These are phyloP conservation scores for Lyophyllum atratum DNA, from an alignment of 768 basidiomycete genomes.

Conservation along the genomic window DNA sequence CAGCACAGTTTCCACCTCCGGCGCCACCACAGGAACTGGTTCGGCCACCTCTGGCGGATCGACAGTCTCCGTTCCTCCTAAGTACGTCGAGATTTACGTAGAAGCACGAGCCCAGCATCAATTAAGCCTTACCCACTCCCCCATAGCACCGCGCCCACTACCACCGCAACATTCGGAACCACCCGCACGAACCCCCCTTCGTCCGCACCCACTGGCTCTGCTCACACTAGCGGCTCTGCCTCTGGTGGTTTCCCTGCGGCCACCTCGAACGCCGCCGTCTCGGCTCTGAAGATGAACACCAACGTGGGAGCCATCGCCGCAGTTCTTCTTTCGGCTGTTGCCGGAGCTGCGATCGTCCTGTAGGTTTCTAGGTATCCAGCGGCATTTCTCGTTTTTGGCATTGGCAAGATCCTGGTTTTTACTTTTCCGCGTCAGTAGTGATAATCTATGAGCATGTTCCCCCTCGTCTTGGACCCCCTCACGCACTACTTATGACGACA, in stretches of 20 bases:
- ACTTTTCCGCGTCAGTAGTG: not conserved
- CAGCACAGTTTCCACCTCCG: constrained; percentile 2
- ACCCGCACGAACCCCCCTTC: constrained; percentile 14
- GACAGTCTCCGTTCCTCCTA: not conserved
- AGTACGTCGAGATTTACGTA: too few species aligned
- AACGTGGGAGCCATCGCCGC: constrained; percentile 35
- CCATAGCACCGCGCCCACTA: not conserved
- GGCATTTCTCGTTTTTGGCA: not conserved
- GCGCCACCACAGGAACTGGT: not conserved
- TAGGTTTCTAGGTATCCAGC: not conserved
- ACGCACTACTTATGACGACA: not conserved
- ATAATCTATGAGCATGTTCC: not conserved
- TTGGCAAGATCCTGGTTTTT: not conserved
- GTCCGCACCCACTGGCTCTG: constrained; percentile 12
- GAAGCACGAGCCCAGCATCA: too few species aligned
- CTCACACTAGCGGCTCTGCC: constrained; percentile 8
- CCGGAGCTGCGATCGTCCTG: constrained; percentile 46
- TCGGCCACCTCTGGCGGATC: not conserved
- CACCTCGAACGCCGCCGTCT: constrained; percentile 26
- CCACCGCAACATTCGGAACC: constrained; percentile 17
- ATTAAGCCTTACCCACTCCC: not conserved
- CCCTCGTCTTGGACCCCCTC: not conserved
- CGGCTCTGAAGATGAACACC: constrained; percentile 30
- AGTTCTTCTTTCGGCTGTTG: constrained; percentile 45
- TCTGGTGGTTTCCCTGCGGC: constrained; percentile 5